A percentile compares a stretch with the other conserved stretches of the same genome.
Conservation (phyloP, 257 asterid species). For the Petunia axillaris region DNA sequence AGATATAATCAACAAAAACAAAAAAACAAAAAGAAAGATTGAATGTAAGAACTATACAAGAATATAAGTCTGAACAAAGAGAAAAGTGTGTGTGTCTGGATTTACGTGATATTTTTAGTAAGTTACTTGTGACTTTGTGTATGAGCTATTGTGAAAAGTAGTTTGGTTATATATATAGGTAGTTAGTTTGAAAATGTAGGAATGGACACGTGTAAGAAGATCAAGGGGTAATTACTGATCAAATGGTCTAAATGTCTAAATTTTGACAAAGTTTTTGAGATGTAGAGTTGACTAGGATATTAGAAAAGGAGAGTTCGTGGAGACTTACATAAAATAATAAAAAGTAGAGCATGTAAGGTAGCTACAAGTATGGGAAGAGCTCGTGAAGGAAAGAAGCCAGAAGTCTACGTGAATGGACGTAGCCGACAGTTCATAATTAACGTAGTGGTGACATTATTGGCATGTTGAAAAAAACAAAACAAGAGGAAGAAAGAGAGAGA, state of each 20-base stretch:
- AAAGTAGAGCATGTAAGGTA: slow-evolving; percentile 31
- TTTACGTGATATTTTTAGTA: not conserved
- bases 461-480: not conserved
- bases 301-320: slow-evolving; percentile 32
- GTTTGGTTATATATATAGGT: slow-evolving; percentile 27
- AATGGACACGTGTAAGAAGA: slow-evolving; percentile 42
- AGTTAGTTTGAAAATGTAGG: not conserved
- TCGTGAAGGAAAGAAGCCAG: slow-evolving; percentile 15
- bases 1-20: too few species aligned
- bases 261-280: slow-evolving; percentile 31
- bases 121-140: not conserved
- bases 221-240: slow-evolving; percentile 26
- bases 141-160: slow-evolving; percentile 20
- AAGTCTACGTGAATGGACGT: slow-evolving; percentile 43
- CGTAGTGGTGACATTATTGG: slow-evolving; percentile 28
- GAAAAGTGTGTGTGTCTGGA: not conserved
- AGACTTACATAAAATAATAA: slow-evolving; percentile 20
- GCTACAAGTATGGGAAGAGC: slow-evolving; percentile 30
- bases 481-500: too few species aligned
- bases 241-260: not conserved
- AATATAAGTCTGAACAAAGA: not conserved
- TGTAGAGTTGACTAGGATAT: slow-evolving; percentile 22
- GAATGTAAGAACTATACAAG: slow-evolving; percentile 23
- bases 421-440: slow-evolving; percentile 53
- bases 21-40: not conserved